Base-by-base conservation (phyloP, 1,284 basidiomycete species). In the Rhodotorula sp. region DNA sequence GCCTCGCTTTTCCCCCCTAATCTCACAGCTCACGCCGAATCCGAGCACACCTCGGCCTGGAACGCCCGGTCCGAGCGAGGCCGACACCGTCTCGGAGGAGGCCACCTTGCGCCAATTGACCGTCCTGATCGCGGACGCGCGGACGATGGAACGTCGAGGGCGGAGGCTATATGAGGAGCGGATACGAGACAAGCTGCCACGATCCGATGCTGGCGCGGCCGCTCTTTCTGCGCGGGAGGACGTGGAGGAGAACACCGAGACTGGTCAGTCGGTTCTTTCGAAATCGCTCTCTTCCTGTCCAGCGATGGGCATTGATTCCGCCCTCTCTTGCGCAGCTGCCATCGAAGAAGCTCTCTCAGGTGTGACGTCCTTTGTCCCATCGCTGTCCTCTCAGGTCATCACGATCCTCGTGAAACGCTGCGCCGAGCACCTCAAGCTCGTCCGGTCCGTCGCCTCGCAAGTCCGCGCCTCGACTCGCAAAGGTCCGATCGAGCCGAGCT, bases 371-470 rank as follows among this genome's bases (percentile, higher is more conserved):
- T 78, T 88, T 28, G 81, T 87, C 8, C 82, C 85, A 14, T 83
- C 85, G 4, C 81, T 91, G 67, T 86, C 87, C 3, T 84, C 80
- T 26, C 88, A 90, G 71, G 86, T 94, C 66, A 81, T 90, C n/a
- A 79, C 83, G 6, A 88, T 95, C 67, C 83, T 98, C 31, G 87
- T 87, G 10, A 86, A 87, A 62, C 87, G 92, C 19, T 92, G 90
- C 74, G 89, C 88, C 71, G 94, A 97, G 76, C 88, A 91, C 4
- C 85, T 99, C 55, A 86, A 91, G 50, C 88, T 91, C 15, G 91
- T 97, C 61, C 87, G 92, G 60, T 91, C 91, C 0, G 91, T 97
- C 76, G 91, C 92, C 0, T 90, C 89, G 1, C 91, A 93, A 76
- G 91, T 92, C 77, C 86, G 92, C 64, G 89, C 90, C 0, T 90